phyloP scores from a whole-genome alignment of 192 early-diverging fungal genomes.

The Endogone sp. region DNA sequence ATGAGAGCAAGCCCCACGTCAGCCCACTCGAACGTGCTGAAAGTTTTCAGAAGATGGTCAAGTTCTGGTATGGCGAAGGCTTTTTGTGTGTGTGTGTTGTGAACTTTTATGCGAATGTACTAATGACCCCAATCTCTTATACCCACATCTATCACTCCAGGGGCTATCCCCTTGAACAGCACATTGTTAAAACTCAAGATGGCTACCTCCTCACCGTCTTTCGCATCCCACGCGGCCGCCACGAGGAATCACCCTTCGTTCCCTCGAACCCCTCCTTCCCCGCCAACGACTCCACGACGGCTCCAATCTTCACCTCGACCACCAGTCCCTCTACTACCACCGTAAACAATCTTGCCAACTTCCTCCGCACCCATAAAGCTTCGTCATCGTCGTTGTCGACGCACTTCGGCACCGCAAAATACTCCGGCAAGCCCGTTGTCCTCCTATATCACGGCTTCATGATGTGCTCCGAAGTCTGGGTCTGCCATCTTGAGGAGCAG shows the following conservation, averaged over 20 bases:
- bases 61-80: constrained; percentile 37
- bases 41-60: constrained; percentile 39
- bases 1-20: constrained; percentile 21
- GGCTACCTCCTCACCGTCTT: constrained; percentile 65
- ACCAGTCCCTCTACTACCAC: neutral
- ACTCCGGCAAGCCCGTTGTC: constrained; percentile 72
- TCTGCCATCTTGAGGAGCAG: constrained; percentile 75
- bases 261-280: neutral
- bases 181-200: constrained; percentile 81
- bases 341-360: neutral
- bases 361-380: neutral
- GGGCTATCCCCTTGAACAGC: constrained; percentile 81
- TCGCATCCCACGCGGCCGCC: constrained; percentile 27
- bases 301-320: neutral
- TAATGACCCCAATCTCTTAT: neutral
- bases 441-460: constrained; percentile 94
- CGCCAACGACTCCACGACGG: neutral
- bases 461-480: constrained; percentile 92
- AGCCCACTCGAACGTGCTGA: constrained; percentile 37
- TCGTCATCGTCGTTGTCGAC: too few species aligned
- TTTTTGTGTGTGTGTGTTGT: neutral
- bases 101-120: neutral
- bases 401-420: neutral
- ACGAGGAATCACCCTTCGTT: neutral
- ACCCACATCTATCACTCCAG: constrained; percentile 29